A percentile compares a stretch with the other conserved stretches of the same genome.
Conservation (phyloP, 2,329 filamentous ascomycete genomes). For the Domatiomyces catenatus region DNA sequence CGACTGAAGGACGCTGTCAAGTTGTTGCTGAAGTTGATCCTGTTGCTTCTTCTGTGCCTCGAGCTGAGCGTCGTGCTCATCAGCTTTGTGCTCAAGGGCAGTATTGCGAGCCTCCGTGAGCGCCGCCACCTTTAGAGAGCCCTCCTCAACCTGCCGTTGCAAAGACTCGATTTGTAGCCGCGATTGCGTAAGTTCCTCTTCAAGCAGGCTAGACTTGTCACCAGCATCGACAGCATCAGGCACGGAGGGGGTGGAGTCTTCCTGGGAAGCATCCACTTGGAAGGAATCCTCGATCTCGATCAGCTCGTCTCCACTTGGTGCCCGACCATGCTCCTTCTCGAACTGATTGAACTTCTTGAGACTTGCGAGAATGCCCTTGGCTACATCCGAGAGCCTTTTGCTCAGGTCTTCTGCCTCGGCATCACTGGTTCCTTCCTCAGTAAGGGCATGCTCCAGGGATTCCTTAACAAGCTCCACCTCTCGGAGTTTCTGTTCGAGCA, state of each 20-base stretch:
- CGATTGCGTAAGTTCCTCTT: not conserved
- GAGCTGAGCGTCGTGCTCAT: slow-evolving; percentile 19
- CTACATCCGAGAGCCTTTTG: slow-evolving; percentile 14
- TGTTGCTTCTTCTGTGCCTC: slow-evolving; percentile 20
- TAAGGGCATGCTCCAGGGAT: slow-evolving; percentile 20
- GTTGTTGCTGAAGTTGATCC: not conserved
- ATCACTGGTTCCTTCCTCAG: slow-evolving; percentile 17
- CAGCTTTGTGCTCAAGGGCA: slow-evolving; percentile 18
- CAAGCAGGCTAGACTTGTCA: not conserved
- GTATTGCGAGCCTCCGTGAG: slow-evolving; percentile 20
- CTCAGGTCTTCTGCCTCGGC: slow-evolving; percentile 16
- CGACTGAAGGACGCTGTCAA: not conserved
- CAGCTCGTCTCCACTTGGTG: slow-evolving; percentile 10
- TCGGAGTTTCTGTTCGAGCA: slow-evolving; percentile 19
- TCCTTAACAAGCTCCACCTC: slow-evolving; percentile 20
- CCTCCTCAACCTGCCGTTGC: slow-evolving; percentile 23
- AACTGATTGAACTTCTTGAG: slow-evolving; percentile 15
- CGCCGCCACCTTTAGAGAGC: slow-evolving; percentile 17
- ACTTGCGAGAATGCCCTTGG: slow-evolving; percentile 17
- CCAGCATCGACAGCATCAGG: not conserved
- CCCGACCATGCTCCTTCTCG: slow-evolving; percentile 13
- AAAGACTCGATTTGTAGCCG: slow-evolving; percentile 20
- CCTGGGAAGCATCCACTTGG: not conserved
- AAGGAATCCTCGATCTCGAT: not conserved
- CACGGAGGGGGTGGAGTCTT: no score